phyloP scores from a whole-genome alignment of 164 flowering plant genomes.

The Magnolia changhungtana region DNA sequence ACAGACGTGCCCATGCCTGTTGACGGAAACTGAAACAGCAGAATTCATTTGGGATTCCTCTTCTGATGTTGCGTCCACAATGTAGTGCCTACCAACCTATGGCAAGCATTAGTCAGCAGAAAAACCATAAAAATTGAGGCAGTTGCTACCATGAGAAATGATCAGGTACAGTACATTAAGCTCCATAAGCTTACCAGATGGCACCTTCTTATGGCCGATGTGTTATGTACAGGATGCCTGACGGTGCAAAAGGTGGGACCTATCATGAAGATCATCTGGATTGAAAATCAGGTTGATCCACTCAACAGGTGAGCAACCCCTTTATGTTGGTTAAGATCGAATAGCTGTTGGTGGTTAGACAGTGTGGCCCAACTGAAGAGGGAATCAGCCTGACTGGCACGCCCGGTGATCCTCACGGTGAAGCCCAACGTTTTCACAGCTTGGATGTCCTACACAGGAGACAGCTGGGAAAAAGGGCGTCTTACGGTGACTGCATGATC shows the following conservation, averaged over 20 bases:
- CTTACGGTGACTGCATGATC: no score
- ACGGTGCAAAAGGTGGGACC: not conserved
- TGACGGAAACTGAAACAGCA: slow-evolving; percentile 78
- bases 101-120: not conserved
- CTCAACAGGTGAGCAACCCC: not conserved
- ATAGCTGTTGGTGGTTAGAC: no score
- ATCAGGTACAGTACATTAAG: not conserved
- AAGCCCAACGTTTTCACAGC: no score
- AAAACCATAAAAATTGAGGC: not conserved
- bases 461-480: no score
- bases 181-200: not conserved
- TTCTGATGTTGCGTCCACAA: slow-evolving; percentile 84
- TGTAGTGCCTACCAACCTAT: slow-evolving; percentile 84
- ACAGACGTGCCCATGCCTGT: slow-evolving; percentile 68
- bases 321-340: not conserved
- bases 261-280: not conserved
- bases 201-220: not conserved
- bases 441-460: no score
- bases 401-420: no score
- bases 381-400: no score
- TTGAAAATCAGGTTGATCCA: not conserved
- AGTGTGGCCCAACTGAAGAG: not conserved
- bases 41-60: slow-evolving; percentile 98
- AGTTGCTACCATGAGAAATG: not conserved
- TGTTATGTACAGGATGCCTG: not conserved